These are phyloP conservation scores for Lunularia cruciata DNA, from an alignment of 225 moss, liverwort and hornwort species.

Conservation along the genomic window DNA sequence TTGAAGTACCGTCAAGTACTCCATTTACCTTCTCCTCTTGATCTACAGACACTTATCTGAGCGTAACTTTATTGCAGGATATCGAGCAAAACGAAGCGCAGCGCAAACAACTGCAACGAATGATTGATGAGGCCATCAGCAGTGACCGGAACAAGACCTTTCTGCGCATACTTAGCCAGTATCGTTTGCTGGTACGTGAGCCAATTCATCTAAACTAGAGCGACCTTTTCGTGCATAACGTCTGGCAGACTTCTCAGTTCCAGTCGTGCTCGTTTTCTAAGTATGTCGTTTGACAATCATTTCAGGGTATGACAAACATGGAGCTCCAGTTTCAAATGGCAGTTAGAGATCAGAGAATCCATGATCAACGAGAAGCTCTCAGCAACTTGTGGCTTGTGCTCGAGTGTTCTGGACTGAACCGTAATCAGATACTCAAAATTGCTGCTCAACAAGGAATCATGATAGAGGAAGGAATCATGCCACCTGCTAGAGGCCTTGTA, in stretches of 20 bases:
- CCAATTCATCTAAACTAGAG: background rate
- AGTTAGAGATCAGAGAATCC: constrained; percentile 79
- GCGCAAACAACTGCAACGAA: constrained; percentile 71
- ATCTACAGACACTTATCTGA: background rate
- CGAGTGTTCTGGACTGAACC: constrained; percentile 75
- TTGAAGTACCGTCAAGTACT: background rate
- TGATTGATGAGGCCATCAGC: constrained; percentile 84
- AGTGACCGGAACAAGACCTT: constrained; percentile 89
- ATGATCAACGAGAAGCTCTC: constrained; percentile 74
- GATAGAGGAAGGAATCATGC: constrained; percentile 69
- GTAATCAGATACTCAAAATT: constrained; percentile 66
- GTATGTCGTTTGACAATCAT: background rate
- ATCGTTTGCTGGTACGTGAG: constrained; percentile 47
- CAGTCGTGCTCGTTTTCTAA: background rate
- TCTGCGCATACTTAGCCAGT: constrained; percentile 75
- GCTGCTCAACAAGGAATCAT: constrained; percentile 85
- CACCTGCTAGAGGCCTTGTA: constrained; percentile 51
- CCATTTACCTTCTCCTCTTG: background rate
- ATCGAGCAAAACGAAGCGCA: constrained; percentile 81
- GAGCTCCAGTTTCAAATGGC: constrained; percentile 90
- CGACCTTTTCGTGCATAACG: background rate
- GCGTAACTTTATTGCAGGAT: constrained; percentile 40
- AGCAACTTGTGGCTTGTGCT: constrained; percentile 85
- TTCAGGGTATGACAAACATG: constrained; percentile 88
- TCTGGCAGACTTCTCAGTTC: background rate